phyloP scores from a whole-genome alignment of 1,284 basidiomycete genomes.

The Fomitopsis schrenkii region DNA sequence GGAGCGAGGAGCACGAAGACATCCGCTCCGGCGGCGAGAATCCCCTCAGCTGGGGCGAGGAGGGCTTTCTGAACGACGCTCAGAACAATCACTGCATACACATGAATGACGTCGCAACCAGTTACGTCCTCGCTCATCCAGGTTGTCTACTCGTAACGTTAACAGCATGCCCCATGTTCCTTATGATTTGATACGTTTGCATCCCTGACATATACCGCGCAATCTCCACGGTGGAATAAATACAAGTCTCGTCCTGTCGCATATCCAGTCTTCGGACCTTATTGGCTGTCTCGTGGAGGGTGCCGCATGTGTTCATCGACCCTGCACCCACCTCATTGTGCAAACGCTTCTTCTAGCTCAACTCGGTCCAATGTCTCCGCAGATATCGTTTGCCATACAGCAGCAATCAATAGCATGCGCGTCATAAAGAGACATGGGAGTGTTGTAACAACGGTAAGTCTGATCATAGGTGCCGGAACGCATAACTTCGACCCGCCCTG shows the following conservation, averaged over 20 bases:
- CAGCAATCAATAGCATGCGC: slow-evolving; percentile 3
- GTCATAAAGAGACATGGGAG: slow-evolving; percentile 4
- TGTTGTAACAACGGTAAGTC: background rate
- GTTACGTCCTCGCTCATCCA: background rate
- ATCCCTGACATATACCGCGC: background rate
- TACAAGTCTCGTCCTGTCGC: background rate
- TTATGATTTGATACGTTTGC: background rate
- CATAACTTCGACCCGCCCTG: slow-evolving; percentile 18
- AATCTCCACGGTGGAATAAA: background rate
- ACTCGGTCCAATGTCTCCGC: background rate
- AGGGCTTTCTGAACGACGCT: background rate
- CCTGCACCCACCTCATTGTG: too few species aligned
- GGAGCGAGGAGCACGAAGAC: background rate
- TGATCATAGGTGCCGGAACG: slow-evolving; percentile 19
- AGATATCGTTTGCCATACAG: background rate
- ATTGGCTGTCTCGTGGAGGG: background rate
- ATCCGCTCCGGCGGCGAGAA: background rate
- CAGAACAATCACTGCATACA: background rate
- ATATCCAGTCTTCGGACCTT: background rate
- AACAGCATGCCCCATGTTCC: background rate
- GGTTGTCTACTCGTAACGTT: background rate
- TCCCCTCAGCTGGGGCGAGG: background rate
- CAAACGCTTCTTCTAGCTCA: background rate
- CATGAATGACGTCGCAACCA: background rate
- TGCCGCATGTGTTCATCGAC: too few species aligned